Evolutionary conservation across 306 rosid species (phyloP).

Genomic region (Echinosophora koreensis): DNA sequence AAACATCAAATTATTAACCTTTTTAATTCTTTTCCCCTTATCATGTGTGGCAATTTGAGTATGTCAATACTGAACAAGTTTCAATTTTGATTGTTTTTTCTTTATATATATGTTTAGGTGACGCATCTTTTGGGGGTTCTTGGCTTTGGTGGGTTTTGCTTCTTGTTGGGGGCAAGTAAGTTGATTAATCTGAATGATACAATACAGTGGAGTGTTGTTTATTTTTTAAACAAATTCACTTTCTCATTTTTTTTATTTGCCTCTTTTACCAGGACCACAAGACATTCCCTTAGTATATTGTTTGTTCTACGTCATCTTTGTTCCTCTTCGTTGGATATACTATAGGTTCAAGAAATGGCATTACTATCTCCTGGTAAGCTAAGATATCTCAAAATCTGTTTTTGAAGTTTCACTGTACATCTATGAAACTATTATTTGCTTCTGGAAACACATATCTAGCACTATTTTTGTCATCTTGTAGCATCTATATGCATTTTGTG

Average conservation of each 20-base stretch:
- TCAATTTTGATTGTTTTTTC: slow-evolving; percentile 17
- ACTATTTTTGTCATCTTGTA: slow-evolving; percentile 13
- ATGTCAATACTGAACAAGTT: slow-evolving; percentile 1
- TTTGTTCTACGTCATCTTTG: slow-evolving; percentile 74
- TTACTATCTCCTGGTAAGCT: slow-evolving; percentile 87
- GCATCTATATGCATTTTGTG: neutral
- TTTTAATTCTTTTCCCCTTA: too few species aligned
- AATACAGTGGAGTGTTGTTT: neutral
- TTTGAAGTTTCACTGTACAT: neutral
- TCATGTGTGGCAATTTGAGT: slow-evolving; percentile 5
- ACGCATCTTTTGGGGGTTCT: slow-evolving; percentile 85
- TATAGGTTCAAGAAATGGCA: slow-evolving; percentile 95
- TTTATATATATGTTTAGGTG: slow-evolving; percentile 51
- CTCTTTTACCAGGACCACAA: slow-evolving; percentile 70
- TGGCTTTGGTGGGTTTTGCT: slow-evolving; percentile 85
- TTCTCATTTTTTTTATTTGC: neutral
- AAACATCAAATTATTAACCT: too few species aligned
- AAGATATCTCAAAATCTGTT: slow-evolving; percentile 9
- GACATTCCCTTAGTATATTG: slow-evolving; percentile 82
- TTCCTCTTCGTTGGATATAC: slow-evolving; percentile 94
- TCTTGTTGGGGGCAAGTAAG: slow-evolving; percentile 88
- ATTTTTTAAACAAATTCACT: neutral
- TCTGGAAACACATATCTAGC: neutral
- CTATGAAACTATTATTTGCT: slow-evolving; percentile 16
- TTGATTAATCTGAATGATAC: slow-evolving; percentile 32